phyloP scores from a whole-genome alignment of 2,329 filamentous ascomycete genomes.

The Xylaria sp. region DNA sequence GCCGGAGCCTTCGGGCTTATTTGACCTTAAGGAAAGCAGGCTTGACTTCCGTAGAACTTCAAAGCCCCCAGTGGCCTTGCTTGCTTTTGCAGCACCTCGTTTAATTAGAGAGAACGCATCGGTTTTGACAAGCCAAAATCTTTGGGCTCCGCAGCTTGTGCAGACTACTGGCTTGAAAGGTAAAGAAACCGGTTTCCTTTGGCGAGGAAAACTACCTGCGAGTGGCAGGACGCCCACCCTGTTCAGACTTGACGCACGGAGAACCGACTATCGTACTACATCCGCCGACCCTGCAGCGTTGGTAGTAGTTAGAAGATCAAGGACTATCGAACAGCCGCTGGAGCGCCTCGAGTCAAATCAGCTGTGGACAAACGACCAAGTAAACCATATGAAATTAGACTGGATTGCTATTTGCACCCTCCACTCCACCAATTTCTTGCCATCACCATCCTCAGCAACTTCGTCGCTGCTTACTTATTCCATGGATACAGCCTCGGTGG shows the following conservation, averaged over 20 bases:
- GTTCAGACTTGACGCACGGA: constrained; percentile 48
- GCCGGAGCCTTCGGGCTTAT: constrained; percentile 38
- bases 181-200: constrained; percentile 1
- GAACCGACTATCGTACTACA: constrained; percentile 49
- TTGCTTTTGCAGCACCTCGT: constrained; percentile 45
- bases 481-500: constrained; percentile 37
- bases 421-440: constrained; percentile 40
- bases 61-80: constrained; percentile 49
- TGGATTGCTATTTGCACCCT: constrained; percentile 47
- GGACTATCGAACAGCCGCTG: constrained; percentile 42
- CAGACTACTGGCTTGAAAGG: neutral
- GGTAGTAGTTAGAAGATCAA: constrained; percentile 50
- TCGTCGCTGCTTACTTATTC: constrained; percentile 21
- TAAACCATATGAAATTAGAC: constrained; percentile 38
- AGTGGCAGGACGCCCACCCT: constrained; percentile 35
- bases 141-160: constrained; percentile 37
- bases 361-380: constrained; percentile 41
- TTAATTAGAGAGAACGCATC: constrained; percentile 27
- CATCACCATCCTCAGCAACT: constrained; percentile 36
- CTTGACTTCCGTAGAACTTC: constrained; percentile 39
- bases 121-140: constrained; percentile 34
- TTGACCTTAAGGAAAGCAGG: constrained; percentile 32
- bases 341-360: constrained; percentile 43
- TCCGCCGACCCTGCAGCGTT: constrained; percentile 50
- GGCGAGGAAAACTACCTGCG: constrained; percentile 5